Conservation (phyloP, 2,329 filamentous ascomycete genomes). For the Macroventuria anomochaeta region DNA sequence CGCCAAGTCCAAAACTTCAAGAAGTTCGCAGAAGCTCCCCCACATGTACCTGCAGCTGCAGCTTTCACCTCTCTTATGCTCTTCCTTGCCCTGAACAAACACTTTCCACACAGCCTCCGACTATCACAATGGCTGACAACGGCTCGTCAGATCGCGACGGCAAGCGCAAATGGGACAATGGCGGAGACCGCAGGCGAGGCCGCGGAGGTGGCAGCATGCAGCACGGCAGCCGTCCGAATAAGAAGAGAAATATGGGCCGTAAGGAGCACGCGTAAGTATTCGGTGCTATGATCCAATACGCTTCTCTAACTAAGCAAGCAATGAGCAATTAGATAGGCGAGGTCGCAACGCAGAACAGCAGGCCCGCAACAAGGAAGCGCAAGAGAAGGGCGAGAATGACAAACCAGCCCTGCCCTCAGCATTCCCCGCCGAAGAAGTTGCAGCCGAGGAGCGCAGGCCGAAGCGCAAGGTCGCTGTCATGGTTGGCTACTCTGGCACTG, state of each 20-base stretch:
- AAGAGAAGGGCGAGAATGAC: conserved; percentile 44
- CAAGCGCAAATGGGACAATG: conserved; percentile 42
- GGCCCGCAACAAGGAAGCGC: conserved; percentile 47
- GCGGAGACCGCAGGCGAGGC: conserved; percentile 34
- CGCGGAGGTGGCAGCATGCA: conserved; percentile 46
- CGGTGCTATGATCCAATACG: conserved; percentile 10
- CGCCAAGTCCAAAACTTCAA: conserved; percentile 29
- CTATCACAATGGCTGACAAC: conserved; percentile 36
- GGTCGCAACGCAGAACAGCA: conserved; percentile 52
- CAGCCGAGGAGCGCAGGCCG: conserved; percentile 81
- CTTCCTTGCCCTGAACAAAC: conserved; percentile 29
- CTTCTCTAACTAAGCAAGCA: conserved; percentile 53
- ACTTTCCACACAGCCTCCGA: conserved; percentile 24
- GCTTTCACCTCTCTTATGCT: conserved; percentile 29
- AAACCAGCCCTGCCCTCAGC: conserved; percentile 62
- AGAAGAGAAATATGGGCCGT: conserved; percentile 72
- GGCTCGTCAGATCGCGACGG: conserved; percentile 32
- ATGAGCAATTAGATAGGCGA: conserved; percentile 56
- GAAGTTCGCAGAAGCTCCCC: conserved; percentile 21
- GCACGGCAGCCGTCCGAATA: conserved; percentile 55
- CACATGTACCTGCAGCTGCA: conserved; percentile 18
- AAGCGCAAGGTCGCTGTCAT: conserved; percentile 97
- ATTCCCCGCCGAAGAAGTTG: conserved; percentile 82
- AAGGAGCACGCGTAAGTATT: conserved; percentile 65
- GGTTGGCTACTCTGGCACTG: conserved; percentile 93